Conservation (phyloP, 2,329 filamentous ascomycete genomes). For the Fusarium oligoseptatum region DNA sequence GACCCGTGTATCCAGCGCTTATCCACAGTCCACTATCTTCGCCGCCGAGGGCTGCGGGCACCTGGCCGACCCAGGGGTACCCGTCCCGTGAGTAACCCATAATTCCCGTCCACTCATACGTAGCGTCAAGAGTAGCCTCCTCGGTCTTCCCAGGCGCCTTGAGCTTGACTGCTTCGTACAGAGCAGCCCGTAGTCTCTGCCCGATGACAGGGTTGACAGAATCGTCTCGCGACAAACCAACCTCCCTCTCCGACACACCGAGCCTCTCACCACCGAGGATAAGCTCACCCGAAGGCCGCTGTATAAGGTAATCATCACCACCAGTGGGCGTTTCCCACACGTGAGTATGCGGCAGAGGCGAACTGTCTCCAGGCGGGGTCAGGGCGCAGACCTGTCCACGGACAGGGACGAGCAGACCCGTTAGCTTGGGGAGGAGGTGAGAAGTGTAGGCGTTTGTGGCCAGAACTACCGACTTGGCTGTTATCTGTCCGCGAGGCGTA, state of each 20-base stretch:
- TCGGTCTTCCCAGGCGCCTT: conserved; percentile 50
- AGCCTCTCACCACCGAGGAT: conserved; percentile 79
- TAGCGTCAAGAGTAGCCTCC: conserved; percentile 61
- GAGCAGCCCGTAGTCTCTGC: conserved; percentile 64
- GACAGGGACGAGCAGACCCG: conserved; percentile 80
- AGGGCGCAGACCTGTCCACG: conserved; percentile 80
- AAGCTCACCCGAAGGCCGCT: conserved; percentile 72
- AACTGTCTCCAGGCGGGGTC: conserved; percentile 62
- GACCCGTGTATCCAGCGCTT: conserved; percentile 77
- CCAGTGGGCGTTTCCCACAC: conserved; percentile 66
- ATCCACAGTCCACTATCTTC: conserved; percentile 68
- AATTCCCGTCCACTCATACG: conserved; percentile 82
- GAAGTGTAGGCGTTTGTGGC: conserved; percentile 90
- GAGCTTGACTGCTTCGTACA: conserved; percentile 59
- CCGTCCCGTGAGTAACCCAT: conserved; percentile 81
- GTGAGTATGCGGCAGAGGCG: conserved; percentile 69
- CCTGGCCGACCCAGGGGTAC: conserved; percentile 77
- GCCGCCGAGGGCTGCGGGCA: conserved; percentile 67
- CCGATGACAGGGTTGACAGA: conserved; percentile 68
- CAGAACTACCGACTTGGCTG: conserved; percentile 75
- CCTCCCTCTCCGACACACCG: conserved; percentile 60
- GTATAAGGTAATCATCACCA: conserved; percentile 80
- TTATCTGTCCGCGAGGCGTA: conserved; percentile 77
- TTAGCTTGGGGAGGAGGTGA: conserved; percentile 76
- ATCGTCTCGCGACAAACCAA: conserved; percentile 71